Evolutionary conservation across 306 rosid species (phyloP).

Genomic region (Dalbergia oliveri): DNA sequence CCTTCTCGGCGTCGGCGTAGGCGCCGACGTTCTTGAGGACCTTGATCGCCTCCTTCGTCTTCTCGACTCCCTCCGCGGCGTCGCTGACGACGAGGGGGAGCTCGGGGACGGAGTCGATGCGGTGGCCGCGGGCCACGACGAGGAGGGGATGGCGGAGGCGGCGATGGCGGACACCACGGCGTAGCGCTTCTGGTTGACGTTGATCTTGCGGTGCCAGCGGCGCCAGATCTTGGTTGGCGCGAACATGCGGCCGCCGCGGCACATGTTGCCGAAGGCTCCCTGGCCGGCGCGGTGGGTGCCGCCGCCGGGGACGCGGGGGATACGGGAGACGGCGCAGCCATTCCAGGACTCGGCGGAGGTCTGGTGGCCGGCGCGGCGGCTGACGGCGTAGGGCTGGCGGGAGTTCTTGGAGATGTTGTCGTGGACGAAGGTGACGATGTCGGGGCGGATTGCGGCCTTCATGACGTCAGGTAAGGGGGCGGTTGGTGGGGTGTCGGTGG

Average conservation of each 20-base stretch:
- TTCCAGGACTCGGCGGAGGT: conserved; percentile 97
- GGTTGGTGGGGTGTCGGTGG: conserved; percentile 59
- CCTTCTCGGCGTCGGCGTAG: conserved; percentile 72
- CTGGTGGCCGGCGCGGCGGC: conserved; percentile 83
- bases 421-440: conserved; percentile 76
- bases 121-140: conserved; percentile 80
- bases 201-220: conserved; percentile 86
- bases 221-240: conserved; percentile 99
- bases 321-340: conserved; percentile 92
- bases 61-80: conserved; percentile 79
- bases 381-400: conserved; percentile 85
- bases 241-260: conserved; percentile 94
- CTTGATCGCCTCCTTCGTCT: conserved; percentile 76
- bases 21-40: conserved; percentile 81
- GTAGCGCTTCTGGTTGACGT: conserved; percentile 81
- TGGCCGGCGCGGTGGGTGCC: conserved; percentile 97
- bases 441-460: conserved; percentile 80
- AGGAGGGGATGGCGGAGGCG: conserved; percentile 83
- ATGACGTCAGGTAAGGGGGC: conserved; percentile 75
- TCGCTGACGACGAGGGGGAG: conserved; percentile 76
- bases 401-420: conserved; percentile 73
- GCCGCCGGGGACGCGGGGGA: conserved; percentile 92
- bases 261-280: conserved; percentile 93
- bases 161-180: conserved; percentile 92
- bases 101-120: conserved; percentile 76